These are phyloP conservation scores for Scheffersomyces spartinae DNA, from an alignment of 805 yeast species.

Conservation along the genomic window DNA sequence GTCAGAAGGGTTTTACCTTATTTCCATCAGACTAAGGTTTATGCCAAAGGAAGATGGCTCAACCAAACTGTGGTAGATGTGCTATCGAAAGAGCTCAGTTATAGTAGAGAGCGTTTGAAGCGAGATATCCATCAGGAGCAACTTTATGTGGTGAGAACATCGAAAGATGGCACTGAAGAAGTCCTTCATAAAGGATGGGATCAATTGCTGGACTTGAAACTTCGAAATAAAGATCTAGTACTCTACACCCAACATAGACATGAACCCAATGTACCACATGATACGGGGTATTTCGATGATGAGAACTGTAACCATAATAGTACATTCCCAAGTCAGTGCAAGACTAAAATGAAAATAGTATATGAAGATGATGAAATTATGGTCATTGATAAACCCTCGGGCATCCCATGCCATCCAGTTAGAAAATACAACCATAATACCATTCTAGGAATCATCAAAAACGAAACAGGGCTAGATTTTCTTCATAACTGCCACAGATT, in stretches of 20 bases:
- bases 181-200: too few relatives aligned
- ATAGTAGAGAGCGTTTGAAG: too few relatives aligned
- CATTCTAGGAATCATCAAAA: conserved; percentile 28
- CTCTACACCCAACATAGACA: conserved; percentile 38
- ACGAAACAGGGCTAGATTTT: conserved; percentile 12
- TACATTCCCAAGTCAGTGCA: conserved; percentile 1
- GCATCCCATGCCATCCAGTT: conserved; percentile 45
- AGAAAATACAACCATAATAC: conserved; percentile 33
- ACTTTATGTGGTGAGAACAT: too few relatives aligned
- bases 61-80: too few relatives aligned
- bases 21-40: too few relatives aligned
- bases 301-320: background rate
- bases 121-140: too few relatives aligned
- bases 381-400: conserved; percentile 41
- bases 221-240: too few relatives aligned
- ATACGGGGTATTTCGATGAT: conserved; percentile 3
- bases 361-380: conserved; percentile 24
- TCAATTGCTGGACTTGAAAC: too few relatives aligned
- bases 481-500: conserved; percentile 33
- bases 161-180: too few relatives aligned
- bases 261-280: conserved; percentile 28
- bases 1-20: too few relatives aligned
- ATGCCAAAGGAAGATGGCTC: too few relatives aligned
- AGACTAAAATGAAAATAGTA: conserved; percentile 13
- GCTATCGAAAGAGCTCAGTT: too few relatives aligned